These are phyloP conservation scores for Sordariomycetes sp. DNA, from an alignment of 2,329 filamentous ascomycete genomes.

Conservation along the genomic window DNA sequence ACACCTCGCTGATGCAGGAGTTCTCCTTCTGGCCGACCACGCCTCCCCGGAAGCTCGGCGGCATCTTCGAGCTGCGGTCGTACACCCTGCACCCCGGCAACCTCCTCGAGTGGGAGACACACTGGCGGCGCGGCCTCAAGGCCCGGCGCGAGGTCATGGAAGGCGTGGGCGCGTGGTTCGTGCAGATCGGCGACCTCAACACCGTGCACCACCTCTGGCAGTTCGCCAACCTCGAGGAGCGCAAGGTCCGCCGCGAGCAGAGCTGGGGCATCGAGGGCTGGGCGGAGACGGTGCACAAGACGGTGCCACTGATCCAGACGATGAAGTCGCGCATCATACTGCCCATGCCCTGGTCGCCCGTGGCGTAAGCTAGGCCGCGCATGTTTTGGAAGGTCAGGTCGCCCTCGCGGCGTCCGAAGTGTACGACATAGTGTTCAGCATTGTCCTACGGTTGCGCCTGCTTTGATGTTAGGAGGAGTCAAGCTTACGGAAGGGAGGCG, in stretches of 20 bases:
- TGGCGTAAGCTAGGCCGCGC: slow-evolving; percentile 45
- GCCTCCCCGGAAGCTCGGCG: slow-evolving; percentile 77
- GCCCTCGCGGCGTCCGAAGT: neutral
- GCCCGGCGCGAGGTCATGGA: slow-evolving; percentile 96
- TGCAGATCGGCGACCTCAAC: slow-evolving; percentile 95
- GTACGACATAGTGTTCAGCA: neutral
- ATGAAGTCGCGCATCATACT: slow-evolving; percentile 95
- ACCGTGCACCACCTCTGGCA: slow-evolving; percentile 98
- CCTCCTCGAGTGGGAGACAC: slow-evolving; percentile 95
- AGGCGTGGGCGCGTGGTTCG: slow-evolving; percentile 96
- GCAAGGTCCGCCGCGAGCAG: slow-evolving; percentile 80
- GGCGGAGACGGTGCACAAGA: slow-evolving; percentile 97
- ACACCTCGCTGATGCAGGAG: slow-evolving; percentile 93
- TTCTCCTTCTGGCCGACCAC: slow-evolving; percentile 99
- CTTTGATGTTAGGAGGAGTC: neutral
- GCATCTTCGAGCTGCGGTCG: slow-evolving; percentile 89
- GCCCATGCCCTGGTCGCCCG: slow-evolving; percentile 93
- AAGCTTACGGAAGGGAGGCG: too few species aligned
- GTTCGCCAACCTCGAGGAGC: slow-evolving; percentile 92
- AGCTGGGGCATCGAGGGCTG: slow-evolving; percentile 94
- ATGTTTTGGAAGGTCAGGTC: neutral
- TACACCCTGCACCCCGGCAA: slow-evolving; percentile 96
- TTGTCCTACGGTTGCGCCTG: neutral
- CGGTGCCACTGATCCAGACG: slow-evolving; percentile 86
- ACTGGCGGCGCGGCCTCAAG: slow-evolving; percentile 88